Percentiles rank a stretch among this genome's conserved stretches.
Evolutionary conservation across 1,284 basidiomycete genomes (phyloP).

Genomic region (Stygiomarasmius scandens): DNA sequence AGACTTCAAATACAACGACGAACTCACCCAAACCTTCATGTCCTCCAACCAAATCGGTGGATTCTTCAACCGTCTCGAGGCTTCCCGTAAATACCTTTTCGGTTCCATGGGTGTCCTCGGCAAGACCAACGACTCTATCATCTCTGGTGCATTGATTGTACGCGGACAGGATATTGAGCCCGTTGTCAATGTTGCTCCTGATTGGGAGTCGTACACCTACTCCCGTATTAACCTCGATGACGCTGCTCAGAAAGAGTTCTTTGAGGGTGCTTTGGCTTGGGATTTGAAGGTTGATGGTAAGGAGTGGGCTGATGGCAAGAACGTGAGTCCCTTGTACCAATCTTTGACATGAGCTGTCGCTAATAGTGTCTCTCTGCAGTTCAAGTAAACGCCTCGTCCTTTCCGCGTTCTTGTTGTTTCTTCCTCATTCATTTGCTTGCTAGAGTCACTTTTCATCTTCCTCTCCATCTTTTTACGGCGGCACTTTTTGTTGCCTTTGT

Average conservation of each 20-base stretch:
- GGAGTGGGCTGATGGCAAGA: conserved; percentile 87
- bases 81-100: conserved; percentile 93
- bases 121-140: conserved; percentile 67
- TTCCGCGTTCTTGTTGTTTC: background rate
- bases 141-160: conserved; percentile 80
- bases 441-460: background rate
- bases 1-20: conserved; percentile 97
- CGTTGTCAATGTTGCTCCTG: conserved; percentile 85
- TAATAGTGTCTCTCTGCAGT: conserved; percentile 18
- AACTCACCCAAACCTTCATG: conserved; percentile 93
- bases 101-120: conserved; percentile 93
- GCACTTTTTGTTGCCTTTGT: background rate
- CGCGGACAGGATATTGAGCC: conserved; percentile 77
- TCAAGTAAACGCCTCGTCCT: conserved; percentile 28
- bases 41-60: conserved; percentile 89
- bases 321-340: conserved; percentile 51
- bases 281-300: conserved; percentile 85
- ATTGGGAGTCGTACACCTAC: conserved; percentile 90
- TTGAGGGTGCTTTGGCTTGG: conserved; percentile 90
- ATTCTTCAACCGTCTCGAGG: conserved; percentile 97
- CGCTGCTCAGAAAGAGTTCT: conserved; percentile 52
- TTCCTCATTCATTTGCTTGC: background rate
- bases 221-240: conserved; percentile 65
- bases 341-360: background rate
- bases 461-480: background rate